phyloP scores from a whole-genome alignment of 1,284 basidiomycete species.

The Trichosporon sp. region DNA sequence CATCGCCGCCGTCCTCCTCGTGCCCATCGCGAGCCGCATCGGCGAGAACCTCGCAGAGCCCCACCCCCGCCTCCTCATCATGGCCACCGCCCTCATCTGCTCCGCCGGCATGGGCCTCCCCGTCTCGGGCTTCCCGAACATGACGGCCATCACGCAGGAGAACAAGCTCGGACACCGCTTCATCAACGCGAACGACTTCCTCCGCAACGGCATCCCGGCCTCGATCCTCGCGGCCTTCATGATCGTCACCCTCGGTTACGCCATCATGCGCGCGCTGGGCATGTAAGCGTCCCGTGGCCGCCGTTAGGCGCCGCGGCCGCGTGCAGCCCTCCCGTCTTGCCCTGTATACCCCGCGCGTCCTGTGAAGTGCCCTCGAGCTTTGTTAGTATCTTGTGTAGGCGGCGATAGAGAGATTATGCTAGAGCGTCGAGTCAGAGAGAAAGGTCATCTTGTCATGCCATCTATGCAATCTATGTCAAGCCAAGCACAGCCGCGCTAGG shows the following conservation, averaged over 20 bases:
- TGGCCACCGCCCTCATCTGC: slow-evolving; percentile 84
- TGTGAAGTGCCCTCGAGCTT: too few species aligned
- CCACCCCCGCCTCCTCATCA: slow-evolving; percentile 76
- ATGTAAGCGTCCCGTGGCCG: slow-evolving; percentile 9
- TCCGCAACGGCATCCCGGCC: slow-evolving; percentile 89
- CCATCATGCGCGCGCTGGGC: slow-evolving; percentile 51
- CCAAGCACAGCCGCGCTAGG: too few species aligned
- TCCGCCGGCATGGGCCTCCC: slow-evolving; percentile 98
- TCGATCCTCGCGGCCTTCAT: slow-evolving; percentile 80
- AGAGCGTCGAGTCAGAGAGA: too few species aligned
- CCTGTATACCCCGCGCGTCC: too few species aligned
- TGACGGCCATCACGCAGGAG: slow-evolving; percentile 93
- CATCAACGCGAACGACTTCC: slow-evolving; percentile 78
- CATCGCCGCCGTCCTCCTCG: slow-evolving; percentile 90
- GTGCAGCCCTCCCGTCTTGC: too few species aligned
- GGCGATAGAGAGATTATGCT: too few species aligned
- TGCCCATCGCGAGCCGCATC: slow-evolving; percentile 91
- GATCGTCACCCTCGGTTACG: slow-evolving; percentile 74
- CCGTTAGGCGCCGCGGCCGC: too few species aligned
- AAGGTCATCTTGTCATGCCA: background rate
- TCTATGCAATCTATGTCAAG: slow-evolving; percentile 13
- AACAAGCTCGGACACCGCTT: slow-evolving; percentile 89
- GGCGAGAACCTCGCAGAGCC: slow-evolving; percentile 67
- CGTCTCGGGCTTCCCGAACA: slow-evolving; percentile 95
- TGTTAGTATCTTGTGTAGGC: too few species aligned